Percentiles rank a stretch among this genome's conserved stretches.
These are phyloP conservation scores for Stylosanthes scabra DNA, from an alignment of 331 rosid genomes.

Conservation along the genomic window DNA sequence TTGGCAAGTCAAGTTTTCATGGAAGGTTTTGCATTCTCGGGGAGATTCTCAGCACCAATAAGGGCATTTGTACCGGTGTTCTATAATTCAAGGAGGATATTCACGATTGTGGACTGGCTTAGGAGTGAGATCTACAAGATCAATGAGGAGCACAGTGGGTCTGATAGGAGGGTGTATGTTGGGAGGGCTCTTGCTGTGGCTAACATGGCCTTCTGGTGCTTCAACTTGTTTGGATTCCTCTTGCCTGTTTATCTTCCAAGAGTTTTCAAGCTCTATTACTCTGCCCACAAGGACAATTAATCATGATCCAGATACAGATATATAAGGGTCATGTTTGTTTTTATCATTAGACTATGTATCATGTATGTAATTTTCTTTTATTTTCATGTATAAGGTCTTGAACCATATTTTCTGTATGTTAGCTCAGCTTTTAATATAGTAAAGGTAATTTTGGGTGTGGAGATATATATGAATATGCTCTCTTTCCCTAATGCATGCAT, in stretches of 20 bases:
- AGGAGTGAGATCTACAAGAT: slow-evolving; percentile 65
- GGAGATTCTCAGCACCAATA: slow-evolving; percentile 62
- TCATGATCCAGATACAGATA: too few species aligned
- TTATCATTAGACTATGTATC: background rate
- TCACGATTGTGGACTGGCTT: slow-evolving; percentile 76
- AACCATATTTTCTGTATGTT: slow-evolving; percentile 8
- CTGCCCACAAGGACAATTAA: slow-evolving; percentile 43
- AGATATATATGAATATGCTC: background rate
- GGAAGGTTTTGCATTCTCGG: slow-evolving; percentile 72
- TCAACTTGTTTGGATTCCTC: slow-evolving; percentile 84
- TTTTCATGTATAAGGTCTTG: slow-evolving; percentile 41
- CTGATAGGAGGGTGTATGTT: slow-evolving; percentile 47
- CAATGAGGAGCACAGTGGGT: slow-evolving; percentile 51
- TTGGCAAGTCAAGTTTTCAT: slow-evolving; percentile 84
- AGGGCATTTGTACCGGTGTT: slow-evolving; percentile 76
- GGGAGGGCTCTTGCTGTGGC: slow-evolving; percentile 84
- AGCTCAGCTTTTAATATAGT: background rate
- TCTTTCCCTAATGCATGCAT: background rate
- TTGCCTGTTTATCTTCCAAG: slow-evolving; percentile 89
- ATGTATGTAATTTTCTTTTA: slow-evolving; percentile 15
- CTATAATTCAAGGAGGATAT: slow-evolving; percentile 72
- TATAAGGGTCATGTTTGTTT: too few species aligned
- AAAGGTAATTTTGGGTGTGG: slow-evolving; percentile 24
- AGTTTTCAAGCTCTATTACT: slow-evolving; percentile 74
- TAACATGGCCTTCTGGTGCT: slow-evolving; percentile 86